Evolutionary conservation across 2,329 filamentous ascomycete genomes (phyloP).

Genomic region (Cladosporium sp.): DNA sequence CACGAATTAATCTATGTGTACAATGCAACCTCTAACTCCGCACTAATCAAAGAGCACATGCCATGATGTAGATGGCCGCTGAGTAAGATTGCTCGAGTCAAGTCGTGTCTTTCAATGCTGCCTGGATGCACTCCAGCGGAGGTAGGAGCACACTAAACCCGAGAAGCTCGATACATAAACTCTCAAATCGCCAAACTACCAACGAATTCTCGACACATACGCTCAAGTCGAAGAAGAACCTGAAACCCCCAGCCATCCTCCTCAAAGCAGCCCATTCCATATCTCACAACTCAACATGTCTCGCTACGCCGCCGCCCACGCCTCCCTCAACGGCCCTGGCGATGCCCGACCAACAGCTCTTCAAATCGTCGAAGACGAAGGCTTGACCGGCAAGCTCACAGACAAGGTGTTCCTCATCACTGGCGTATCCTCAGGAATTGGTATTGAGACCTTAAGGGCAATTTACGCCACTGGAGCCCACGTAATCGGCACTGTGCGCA

Average conservation of each 20-base stretch:
- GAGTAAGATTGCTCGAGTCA: not conserved
- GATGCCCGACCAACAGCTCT: constrained; percentile 30
- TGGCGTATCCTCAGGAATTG: constrained; percentile 49
- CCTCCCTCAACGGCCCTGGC: constrained; percentile 36
- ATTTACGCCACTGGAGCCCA: constrained; percentile 50
- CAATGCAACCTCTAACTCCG: not conserved
- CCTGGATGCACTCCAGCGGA: not conserved
- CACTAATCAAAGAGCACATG: not conserved
- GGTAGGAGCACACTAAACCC: not conserved
- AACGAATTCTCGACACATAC: not conserved
- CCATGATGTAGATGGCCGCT: not conserved
- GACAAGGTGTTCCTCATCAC: constrained; percentile 48
- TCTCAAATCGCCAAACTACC: not conserved
- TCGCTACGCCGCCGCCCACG: constrained; percentile 37
- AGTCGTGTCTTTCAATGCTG: not conserved
- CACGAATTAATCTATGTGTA: not conserved
- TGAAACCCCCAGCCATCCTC: not conserved
- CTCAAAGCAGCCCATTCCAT: not conserved
- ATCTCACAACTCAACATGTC: constrained; percentile 35
- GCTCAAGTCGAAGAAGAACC: too few relatives aligned
- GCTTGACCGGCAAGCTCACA: constrained; percentile 37
- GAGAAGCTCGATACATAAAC: not conserved
- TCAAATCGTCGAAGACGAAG: constrained; percentile 31
- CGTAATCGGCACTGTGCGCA: constrained; percentile 48
- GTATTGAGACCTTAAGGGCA: constrained; percentile 48